A percentile compares a stretch with the other conserved stretches of the same genome.
Evolutionary conservation across 805 yeast genomes (phyloP).

Genomic region (Metschnikowia gruessii): DNA sequence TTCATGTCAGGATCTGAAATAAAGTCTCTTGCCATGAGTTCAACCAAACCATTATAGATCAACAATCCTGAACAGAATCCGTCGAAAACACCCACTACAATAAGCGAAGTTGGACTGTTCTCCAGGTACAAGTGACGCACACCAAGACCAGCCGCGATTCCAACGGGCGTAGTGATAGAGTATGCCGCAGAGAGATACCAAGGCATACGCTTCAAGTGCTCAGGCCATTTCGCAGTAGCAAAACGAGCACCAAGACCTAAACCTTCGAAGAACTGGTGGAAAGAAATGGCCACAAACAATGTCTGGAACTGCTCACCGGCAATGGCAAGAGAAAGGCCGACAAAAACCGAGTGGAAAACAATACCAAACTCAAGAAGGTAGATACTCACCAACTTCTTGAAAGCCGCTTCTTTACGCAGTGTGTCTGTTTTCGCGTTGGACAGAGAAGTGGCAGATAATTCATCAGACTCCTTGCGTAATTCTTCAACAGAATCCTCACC

Average conservation of each 20-base stretch:
- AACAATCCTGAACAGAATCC: conserved; percentile 76
- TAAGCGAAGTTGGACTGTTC: conserved; percentile 54
- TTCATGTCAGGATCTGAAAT: conserved; percentile 60
- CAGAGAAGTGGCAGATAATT: conserved; percentile 1
- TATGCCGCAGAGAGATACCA: conserved; percentile 19
- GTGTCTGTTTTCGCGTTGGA: neutral
- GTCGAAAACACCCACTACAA: conserved; percentile 71
- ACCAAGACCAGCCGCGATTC: conserved; percentile 77
- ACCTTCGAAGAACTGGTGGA: conserved; percentile 36
- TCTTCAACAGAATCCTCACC: conserved; percentile 3
- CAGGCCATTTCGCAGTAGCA: conserved; percentile 28
- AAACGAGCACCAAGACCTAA: conserved; percentile 33
- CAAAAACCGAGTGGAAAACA: conserved; percentile 34
- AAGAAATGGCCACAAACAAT: conserved; percentile 28
- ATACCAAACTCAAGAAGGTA: conserved; percentile 31
- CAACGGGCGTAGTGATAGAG: conserved; percentile 61
- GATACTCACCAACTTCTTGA: conserved; percentile 13
- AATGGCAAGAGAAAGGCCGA: conserved; percentile 33
- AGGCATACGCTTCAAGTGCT: conserved; percentile 15
- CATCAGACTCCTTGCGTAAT: conserved; percentile 1
- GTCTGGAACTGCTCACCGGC: conserved; percentile 30
- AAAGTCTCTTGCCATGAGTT: conserved; percentile 76
- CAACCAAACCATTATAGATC: conserved; percentile 74
- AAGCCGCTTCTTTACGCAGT: conserved; percentile 10
- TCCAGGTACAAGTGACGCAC: conserved; percentile 62